Percentiles rank a stretch among this genome's conserved stretches.
These are phyloP conservation scores for Rosa hybrid DNA, from an alignment of 331 rosid genomes.

Conservation along the genomic window DNA sequence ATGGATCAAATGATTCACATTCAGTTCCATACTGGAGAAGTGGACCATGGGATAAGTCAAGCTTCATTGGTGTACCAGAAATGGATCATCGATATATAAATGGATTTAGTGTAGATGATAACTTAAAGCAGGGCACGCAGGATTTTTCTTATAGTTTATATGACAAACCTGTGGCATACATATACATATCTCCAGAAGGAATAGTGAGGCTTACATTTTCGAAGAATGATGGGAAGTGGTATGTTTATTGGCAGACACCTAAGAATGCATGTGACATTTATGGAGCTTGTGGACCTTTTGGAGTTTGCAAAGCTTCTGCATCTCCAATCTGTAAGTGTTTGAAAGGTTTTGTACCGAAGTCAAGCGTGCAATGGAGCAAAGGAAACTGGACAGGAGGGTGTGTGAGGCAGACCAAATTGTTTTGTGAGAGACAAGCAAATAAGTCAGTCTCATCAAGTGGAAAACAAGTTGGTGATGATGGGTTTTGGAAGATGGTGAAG, in stretches of 20 bases:
- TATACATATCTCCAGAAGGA: constrained; percentile 14
- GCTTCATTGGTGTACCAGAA: constrained; percentile 14
- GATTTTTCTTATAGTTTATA: not conserved
- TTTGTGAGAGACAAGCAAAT: constrained; percentile 16
- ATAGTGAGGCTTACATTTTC: not conserved
- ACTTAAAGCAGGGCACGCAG: not conserved
- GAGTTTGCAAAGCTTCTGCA: constrained; percentile 5
- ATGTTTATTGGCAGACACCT: constrained; percentile 9
- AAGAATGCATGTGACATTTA: constrained; percentile 9
- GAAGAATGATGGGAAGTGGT: not conserved
- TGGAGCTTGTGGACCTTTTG: constrained; percentile 30
- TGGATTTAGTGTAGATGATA: not conserved
- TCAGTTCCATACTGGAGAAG: constrained; percentile 28
- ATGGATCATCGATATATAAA: constrained; percentile 4
- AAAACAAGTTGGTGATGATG: constrained; percentile 4
- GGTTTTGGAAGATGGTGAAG: constrained; percentile 13
- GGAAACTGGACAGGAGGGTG: constrained; percentile 25
- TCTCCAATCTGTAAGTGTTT: constrained; percentile 23
- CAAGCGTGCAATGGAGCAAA: constrained; percentile 12
- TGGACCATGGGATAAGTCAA: constrained; percentile 28
- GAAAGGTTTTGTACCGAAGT: constrained; percentile 24
- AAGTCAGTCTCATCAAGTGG: not conserved
- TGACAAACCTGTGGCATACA: not conserved
- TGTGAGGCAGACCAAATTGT: constrained; percentile 1
- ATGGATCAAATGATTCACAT: constrained; percentile 19